phyloP scores from a whole-genome alignment of 306 rosid species.

The Vigna trinervia region DNA sequence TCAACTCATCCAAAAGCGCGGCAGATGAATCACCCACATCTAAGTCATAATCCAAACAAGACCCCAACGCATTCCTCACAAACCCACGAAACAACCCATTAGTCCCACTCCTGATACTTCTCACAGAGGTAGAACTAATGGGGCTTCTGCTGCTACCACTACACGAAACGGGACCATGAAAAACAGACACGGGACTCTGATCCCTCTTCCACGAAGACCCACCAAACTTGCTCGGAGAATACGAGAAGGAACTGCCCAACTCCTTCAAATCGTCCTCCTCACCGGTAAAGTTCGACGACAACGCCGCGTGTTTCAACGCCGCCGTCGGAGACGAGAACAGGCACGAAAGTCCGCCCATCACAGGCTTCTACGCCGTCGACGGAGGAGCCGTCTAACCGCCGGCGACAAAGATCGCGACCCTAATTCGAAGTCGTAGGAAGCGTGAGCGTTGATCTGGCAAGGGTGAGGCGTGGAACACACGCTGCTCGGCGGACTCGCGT shows the following conservation, averaged over 20 bases:
- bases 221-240: conserved; percentile 64
- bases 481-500: conserved; percentile 85
- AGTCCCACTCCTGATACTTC: conserved; percentile 40
- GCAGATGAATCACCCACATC: conserved; percentile 53
- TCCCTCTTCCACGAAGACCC: conserved; percentile 73
- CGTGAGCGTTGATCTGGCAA: conserved; percentile 72
- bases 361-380: conserved; percentile 72
- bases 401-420: conserved; percentile 74
- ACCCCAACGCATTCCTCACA: conserved; percentile 80
- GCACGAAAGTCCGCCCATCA: conserved; percentile 77
- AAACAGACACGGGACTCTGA: conserved; percentile 90
- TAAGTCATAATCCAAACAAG: conserved; percentile 70
- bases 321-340: conserved; percentile 70
- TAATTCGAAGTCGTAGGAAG: conserved; percentile 75
- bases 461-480: conserved; percentile 85
- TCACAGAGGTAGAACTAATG: not conserved
- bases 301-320: conserved; percentile 58
- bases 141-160: conserved; percentile 34
- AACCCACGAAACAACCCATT: conserved; percentile 78
- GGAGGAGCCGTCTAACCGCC: conserved; percentile 55
- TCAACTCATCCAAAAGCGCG: conserved; percentile 70
- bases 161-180: conserved; percentile 87
- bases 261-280: conserved; percentile 86
- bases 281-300: conserved; percentile 63
- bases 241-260: conserved; percentile 72